Percentiles rank a stretch among this genome's conserved stretches.
These are phyloP conservation scores for Cyanodermella asteris DNA, from an alignment of 2,329 filamentous ascomycete genomes.

Conservation along the genomic window DNA sequence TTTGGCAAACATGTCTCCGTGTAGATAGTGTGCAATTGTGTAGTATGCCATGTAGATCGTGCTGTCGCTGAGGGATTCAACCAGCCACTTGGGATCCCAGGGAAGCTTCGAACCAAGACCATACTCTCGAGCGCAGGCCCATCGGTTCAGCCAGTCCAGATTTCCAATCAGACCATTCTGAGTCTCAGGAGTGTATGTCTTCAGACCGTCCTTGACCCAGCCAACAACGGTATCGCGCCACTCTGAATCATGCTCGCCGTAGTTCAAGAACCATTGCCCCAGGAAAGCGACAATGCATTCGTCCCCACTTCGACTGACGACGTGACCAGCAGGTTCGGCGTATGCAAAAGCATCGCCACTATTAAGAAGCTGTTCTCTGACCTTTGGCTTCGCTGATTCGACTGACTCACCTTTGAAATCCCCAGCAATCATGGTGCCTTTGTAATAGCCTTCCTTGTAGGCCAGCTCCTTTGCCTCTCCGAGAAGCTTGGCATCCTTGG, in stretches of 20 bases:
- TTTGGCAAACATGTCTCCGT: constrained; percentile 70
- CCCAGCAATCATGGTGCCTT: constrained; percentile 71
- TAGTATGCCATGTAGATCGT: constrained; percentile 61
- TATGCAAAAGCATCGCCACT: constrained; percentile 69
- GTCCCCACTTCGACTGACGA: constrained; percentile 73
- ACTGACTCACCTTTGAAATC: constrained; percentile 77
- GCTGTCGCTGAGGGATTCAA: constrained; percentile 78
- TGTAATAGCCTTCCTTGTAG: constrained; percentile 95
- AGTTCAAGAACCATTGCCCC: constrained; percentile 97
- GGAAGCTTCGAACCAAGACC: constrained; percentile 85
- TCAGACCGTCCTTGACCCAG: constrained; percentile 49
- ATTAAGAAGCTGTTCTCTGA: constrained; percentile 56
- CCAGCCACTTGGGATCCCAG: constrained; percentile 77
- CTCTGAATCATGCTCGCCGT: constrained; percentile 57
- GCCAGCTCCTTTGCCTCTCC: constrained; percentile 87
- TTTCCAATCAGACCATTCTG: constrained; percentile 66
- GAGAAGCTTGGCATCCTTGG: constrained; percentile 79
- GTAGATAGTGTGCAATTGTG: constrained; percentile 41
- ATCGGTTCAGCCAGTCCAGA: constrained; percentile 80
- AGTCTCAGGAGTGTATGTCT: constrained; percentile 60
- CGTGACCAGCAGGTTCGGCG: constrained; percentile 76
- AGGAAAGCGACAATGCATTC: constrained; percentile 83
- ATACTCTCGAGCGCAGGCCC: constrained; percentile 82
- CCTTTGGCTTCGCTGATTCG: constrained; percentile 66
- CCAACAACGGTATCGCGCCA: constrained; percentile 61